Base-by-base conservation (phyloP, 148 eudicot species). In the Dysphania ambrosioides region DNA sequence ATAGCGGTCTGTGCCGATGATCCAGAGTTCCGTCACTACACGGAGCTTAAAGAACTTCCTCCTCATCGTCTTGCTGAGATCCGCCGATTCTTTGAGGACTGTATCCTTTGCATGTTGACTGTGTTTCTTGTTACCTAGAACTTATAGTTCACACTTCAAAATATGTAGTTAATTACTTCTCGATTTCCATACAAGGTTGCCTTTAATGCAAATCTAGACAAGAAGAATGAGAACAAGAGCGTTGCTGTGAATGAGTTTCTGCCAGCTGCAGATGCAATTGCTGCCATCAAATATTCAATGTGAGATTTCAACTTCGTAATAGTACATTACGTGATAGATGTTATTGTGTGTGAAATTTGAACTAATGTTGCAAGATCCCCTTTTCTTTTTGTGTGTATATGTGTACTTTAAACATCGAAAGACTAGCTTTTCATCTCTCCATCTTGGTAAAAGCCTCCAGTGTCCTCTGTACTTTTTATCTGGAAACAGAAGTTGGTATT, bases 1-100 rank as follows among this genome's bases (percentile, higher is more conserved):
- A 93, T 91, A 68, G 98, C 98, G 64, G 97, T 93, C 36, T 93
- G 98, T 80, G 92, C 90, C 71, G 97, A 93, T 83, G 98, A 93
- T 72, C 98, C 98, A 42, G 97, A 93, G 78, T 93, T 83, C 80
- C 92, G 92, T 74, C 92, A 93, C 77, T 85, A 76, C 77, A 85
- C 59, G 23, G 88, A 89, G 77, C 90, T 93, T 63, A 85, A 70
- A 77, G 91, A 93, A 59, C 87, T 93, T 71, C 89, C 98, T 68
- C 97, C 94, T 44, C 98, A 93, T 42, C 98, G 94, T 67, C 98
- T 93, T 72, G 94, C 97, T 79, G 97, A 93, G 73, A 93, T 91
- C 71, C 87, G 95, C 15, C 91, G 93, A 72, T 88, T 90, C 86
- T 89, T 93, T 80, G 97, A 93, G 80, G 98, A 93, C 87, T 88